Conservation (phyloP, 495 filamentous ascomycete species). For the Neurospora intermedia region DNA sequence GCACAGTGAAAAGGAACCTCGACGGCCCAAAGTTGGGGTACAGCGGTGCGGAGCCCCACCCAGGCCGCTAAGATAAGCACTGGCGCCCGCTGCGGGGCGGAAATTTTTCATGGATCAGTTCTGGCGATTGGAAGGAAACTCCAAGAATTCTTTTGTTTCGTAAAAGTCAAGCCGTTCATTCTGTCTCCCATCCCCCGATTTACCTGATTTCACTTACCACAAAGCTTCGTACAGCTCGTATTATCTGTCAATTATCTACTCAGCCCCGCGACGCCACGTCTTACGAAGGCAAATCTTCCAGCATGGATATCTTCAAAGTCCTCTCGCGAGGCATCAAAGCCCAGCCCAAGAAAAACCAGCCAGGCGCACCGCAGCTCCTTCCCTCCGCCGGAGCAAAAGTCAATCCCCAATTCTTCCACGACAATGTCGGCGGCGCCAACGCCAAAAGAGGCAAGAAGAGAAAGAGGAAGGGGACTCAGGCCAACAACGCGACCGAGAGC, state of each 20-base stretch:
- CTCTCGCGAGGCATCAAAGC: slow-evolving; percentile 52
- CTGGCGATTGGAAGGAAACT: background rate
- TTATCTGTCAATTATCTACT: background rate
- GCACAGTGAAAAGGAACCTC: background rate
- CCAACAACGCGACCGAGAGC: slow-evolving; percentile 12
- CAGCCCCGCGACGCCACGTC: background rate
- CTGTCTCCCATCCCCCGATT: background rate
- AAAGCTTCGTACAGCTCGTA: background rate
- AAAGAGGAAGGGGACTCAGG: slow-evolving; percentile 30
- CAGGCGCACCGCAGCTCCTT: slow-evolving; percentile 21
- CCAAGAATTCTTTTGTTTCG: background rate
- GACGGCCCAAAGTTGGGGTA: background rate
- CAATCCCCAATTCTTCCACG: slow-evolving; percentile 43
- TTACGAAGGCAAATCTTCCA: background rate
- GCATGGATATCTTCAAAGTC: slow-evolving; percentile 57
- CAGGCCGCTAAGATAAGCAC: background rate
- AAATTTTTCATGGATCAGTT: background rate
- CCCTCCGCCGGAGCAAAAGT: slow-evolving; percentile 40
- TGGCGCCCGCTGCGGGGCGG: background rate
- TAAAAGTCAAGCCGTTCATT: background rate
- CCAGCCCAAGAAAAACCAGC: slow-evolving; percentile 21
- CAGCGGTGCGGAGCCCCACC: background rate
- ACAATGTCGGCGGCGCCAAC: slow-evolving; percentile 17
- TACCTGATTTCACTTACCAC: background rate
- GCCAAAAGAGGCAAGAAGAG: slow-evolving; percentile 34